Conservation (phyloP, 1,139 yeast genomes). For the Diutina mesorugosa region DNA sequence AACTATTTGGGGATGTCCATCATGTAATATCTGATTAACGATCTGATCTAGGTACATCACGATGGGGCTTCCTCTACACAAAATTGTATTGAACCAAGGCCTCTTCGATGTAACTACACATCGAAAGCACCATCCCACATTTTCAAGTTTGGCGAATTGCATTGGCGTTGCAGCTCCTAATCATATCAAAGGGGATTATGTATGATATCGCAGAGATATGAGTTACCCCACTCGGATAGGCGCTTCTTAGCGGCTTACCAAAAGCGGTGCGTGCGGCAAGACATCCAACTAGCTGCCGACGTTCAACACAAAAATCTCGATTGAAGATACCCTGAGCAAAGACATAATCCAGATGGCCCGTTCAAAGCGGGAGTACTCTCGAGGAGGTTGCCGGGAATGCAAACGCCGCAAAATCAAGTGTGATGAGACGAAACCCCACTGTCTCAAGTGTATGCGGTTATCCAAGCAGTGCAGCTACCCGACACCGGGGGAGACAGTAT, state of each 20-base stretch:
- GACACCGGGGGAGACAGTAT: neutral
- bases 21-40: no score
- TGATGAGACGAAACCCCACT: slow-evolving; percentile 45
- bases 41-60: no score
- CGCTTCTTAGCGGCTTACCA: neutral
- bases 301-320: neutral
- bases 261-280: neutral
- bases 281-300: neutral
- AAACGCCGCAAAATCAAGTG: slow-evolving; percentile 56
- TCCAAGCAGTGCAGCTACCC: neutral
- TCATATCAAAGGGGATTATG: no score
- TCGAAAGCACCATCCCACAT: no score
- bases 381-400: slow-evolving; percentile 53
- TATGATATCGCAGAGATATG: neutral
- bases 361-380: slow-evolving; percentile 56
- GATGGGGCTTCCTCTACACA: no score
- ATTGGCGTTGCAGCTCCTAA: no score
- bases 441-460: neutral
- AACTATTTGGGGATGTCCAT: no score
- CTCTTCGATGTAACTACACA: no score
- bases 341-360: neutral
- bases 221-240: neutral
- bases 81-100: no score
- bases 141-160: no score
- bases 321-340: neutral